Evolutionary conservation across 2,329 filamentous ascomycete genomes (phyloP).

Genomic region (Aureobasidium sp.): DNA sequence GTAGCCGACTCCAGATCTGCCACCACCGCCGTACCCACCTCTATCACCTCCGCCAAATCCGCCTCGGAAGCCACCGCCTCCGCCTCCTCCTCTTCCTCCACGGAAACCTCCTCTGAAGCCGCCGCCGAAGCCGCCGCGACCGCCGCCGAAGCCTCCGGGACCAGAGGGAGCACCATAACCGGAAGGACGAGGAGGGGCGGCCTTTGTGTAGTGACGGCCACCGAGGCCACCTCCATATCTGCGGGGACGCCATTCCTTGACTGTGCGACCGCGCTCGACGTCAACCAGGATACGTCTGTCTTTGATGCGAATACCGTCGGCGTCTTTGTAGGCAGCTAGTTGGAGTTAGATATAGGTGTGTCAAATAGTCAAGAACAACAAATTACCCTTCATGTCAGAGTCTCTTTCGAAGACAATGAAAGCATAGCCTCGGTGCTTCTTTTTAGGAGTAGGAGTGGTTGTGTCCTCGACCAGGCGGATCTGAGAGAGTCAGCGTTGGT

Average conservation of each 20-base stretch:
- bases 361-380: slow-evolving; percentile 33
- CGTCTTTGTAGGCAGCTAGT: slow-evolving; percentile 83
- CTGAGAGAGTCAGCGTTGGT: slow-evolving; percentile 38
- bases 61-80: slow-evolving; percentile 24
- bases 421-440: slow-evolving; percentile 83
- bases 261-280: slow-evolving; percentile 90
- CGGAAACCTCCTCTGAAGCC: slow-evolving; percentile 43
- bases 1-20: slow-evolving; percentile 41
- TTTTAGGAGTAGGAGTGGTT: slow-evolving; percentile 33
- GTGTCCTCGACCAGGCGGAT: slow-evolving; percentile 72
- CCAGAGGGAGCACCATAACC: slow-evolving; percentile 53
- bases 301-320: slow-evolving; percentile 86
- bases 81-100: slow-evolving; percentile 35
- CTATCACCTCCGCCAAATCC: slow-evolving; percentile 35
- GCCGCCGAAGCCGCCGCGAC: slow-evolving; percentile 46
- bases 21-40: slow-evolving; percentile 21
- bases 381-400: slow-evolving; percentile 93
- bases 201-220: slow-evolving; percentile 86
- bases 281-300: slow-evolving; percentile 89
- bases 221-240: slow-evolving; percentile 88
- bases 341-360: slow-evolving; percentile 32
- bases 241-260: slow-evolving; percentile 86
- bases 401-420: slow-evolving; percentile 97
- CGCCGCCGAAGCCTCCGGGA: slow-evolving; percentile 48
- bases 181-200: slow-evolving; percentile 62